Evolutionary conservation across 352 stramenopile genomes (phyloP).

Genomic region (Globisporangium camurandrum): DNA sequence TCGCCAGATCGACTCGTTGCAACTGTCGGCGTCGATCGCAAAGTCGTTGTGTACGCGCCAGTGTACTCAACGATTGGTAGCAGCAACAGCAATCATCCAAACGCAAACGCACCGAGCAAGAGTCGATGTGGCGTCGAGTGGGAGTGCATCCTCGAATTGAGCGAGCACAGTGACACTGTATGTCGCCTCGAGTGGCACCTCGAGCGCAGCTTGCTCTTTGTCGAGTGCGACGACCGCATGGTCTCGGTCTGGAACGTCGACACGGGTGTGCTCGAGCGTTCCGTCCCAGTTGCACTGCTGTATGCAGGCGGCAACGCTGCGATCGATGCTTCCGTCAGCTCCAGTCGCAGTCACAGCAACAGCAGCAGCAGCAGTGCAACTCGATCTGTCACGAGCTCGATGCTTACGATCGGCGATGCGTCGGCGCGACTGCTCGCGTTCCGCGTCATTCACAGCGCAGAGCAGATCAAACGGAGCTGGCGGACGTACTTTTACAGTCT

Average conservation of each 20-base stretch:
- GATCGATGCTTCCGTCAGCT: slow-evolving; percentile 10
- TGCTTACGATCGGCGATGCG: slow-evolving; percentile 44
- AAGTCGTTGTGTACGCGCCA: slow-evolving; percentile 51
- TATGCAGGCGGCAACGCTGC: slow-evolving; percentile 31
- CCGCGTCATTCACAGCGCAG: slow-evolving; percentile 49
- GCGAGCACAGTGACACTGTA: slow-evolving; percentile 54
- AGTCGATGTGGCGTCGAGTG: slow-evolving; percentile 30
- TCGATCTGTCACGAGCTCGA: slow-evolving; percentile 35
- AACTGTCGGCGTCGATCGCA: slow-evolving; percentile 50
- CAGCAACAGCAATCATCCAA: slow-evolving; percentile 29
- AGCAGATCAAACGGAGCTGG: slow-evolving; percentile 67
- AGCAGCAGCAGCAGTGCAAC: slow-evolving; percentile 15
- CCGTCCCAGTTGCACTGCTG: slow-evolving; percentile 42
- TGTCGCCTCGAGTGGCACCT: slow-evolving; percentile 50
- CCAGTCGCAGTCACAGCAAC: too few species aligned
- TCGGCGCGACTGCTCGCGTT: slow-evolving; percentile 59
- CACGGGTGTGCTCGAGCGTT: slow-evolving; percentile 69
- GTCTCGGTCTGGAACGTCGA: slow-evolving; percentile 75
- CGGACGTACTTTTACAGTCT: slow-evolving; percentile 46
- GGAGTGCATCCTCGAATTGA: slow-evolving; percentile 53
- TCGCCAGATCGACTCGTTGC: slow-evolving; percentile 57
- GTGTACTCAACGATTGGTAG: too few species aligned
- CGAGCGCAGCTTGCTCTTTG: slow-evolving; percentile 41
- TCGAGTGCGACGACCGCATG: slow-evolving; percentile 71
- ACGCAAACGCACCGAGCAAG: not conserved